phyloP scores from a whole-genome alignment of 2,329 filamentous ascomycete genomes.

The Coniella lustricola region DNA sequence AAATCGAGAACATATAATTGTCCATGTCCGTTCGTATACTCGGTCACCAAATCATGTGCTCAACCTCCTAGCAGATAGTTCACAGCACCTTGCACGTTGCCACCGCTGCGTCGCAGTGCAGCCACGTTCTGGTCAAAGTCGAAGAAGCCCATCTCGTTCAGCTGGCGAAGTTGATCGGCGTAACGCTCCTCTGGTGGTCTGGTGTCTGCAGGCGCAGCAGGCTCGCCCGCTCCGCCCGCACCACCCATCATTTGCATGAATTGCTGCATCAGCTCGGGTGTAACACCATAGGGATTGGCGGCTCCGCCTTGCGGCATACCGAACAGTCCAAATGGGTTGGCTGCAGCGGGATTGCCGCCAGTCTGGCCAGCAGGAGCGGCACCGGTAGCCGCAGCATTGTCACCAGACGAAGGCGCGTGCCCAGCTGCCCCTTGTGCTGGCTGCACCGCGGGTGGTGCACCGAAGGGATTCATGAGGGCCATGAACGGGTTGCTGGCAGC shows the following conservation, averaged over 20 bases:
- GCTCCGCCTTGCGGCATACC: constrained; percentile 31
- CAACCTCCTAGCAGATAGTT: constrained; percentile 56
- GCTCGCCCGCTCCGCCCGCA: constrained; percentile 28
- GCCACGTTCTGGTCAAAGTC: constrained; percentile 92
- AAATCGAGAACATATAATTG: too few species aligned
- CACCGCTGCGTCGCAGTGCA: constrained; percentile 79
- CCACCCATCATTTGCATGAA: constrained; percentile 44
- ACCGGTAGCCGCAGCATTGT: constrained; percentile 14
- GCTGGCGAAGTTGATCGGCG: constrained; percentile 77
- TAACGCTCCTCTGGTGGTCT: constrained; percentile 92
- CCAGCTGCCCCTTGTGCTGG: constrained; percentile 23
- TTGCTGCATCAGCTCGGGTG: constrained; percentile 49
- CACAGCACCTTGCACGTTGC: constrained; percentile 87
- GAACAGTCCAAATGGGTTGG: constrained; percentile 67
- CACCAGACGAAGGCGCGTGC: constrained; percentile 20
- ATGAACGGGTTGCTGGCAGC: constrained; percentile 30
- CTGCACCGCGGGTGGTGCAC: constrained; percentile 22
- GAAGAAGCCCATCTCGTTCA: constrained; percentile 99
- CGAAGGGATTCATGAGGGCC: constrained; percentile 37
- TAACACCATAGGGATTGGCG: constrained; percentile 38
- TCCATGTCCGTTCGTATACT: too few species aligned
- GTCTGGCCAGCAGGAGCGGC: constrained; percentile 17
- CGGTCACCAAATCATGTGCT: too few species aligned
- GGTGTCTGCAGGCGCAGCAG: constrained; percentile 63
- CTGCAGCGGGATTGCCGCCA: constrained; percentile 31